Evolutionary conservation across 495 filamentous ascomycete genomes (phyloP), one percentile per base, ranked within the genome.

Genomic region (Cudoniella acicularis): DNA sequence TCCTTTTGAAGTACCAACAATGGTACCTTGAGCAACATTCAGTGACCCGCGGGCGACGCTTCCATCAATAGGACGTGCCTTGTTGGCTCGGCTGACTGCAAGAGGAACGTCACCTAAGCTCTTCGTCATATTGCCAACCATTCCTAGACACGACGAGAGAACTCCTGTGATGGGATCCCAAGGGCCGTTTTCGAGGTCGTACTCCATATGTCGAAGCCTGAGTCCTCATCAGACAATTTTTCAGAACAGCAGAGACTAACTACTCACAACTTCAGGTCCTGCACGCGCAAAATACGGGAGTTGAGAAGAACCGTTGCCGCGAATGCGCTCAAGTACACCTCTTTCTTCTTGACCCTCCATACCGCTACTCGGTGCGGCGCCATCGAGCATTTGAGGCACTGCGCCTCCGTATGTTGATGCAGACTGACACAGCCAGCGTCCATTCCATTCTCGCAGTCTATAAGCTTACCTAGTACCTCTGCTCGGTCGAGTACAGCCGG

Each of bases 381-480:
- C 10, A 92, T 72, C 0, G 78, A 73, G 66, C 90, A 95, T 4
- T 83, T 74, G 79, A 94, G 84, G 13, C 74, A 79, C n/a, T n/a
- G n/a, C n/a, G n/a, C n/a, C n/a, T n/a, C n/a, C n/a, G n/a, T n/a
- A n/a, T n/a, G n/a, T n/a, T n/a, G n/a, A n/a, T n/a, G n/a, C n/a
- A n/a, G n/a, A n/a, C n/a, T n/a, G n/a, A n/a, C n/a, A n/a, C n/a
- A n/a, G n/a, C n/a, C n/a, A n/a, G n/a, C n/a, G n/a, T 36, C 30
- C 30, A 36, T 4, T 67, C 60, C 21, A 52, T 17, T 4, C 42
- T 18, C 22, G 58, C 27, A 10, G 36, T 46, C 17, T 22, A 6
- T 26, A 74, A 79, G 63, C 91, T 89, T 58, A 72, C 70, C 49
- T 77, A 68, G 3, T 58, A 72, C 70, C 49, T 77, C 68, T 3